Base-by-base conservation (phyloP, 306 rosid genomes). In the Fagus crenata region DNA sequence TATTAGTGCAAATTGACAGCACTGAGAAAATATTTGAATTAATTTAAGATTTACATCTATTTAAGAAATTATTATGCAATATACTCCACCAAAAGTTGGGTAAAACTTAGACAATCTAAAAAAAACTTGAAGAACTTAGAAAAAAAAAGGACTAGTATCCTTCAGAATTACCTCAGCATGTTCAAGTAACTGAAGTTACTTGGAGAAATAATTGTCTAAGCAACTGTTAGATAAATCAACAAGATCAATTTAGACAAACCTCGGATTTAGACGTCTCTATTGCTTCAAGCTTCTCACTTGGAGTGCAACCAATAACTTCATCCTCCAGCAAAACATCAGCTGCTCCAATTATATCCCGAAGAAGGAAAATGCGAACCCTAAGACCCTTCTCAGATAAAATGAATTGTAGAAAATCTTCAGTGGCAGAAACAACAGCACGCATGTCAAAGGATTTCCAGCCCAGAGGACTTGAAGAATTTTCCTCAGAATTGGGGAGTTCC, bases 391-490 rank as follows among this genome's bases (percentile, higher is more conserved):
- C 83, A 9, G 99, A 92, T 64, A 95, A 82, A 86, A 95, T 85
- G 87, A 95, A 95, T 53, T 37, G 81, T 4, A 95, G 53, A 79
- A 90, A 92, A 87, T 95, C 96, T 83, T 95, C 99, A 39, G 97
- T 89, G 63, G 99, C 92, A 51, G 92, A 86, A 64, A 95, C 96
- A 4, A 95, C 99, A 22, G 97, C 85, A 49, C 82, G 90, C 90
- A 92, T 92, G 86, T 95, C 92, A 82, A 95, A 95, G 75, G 82
- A 84, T 80, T 90, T 92, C 96, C 93, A 88, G 75, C 89, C 87
- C 17, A 87, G 79, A 60, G 92, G 89, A 69, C 84, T 84, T 15
- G 90, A 82, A 49, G 53, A 31, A 54, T 79, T 83, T 42, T 86
- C 90, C 80, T 71, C 74, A n/a, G 83, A 70, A 84, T 73, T 67